A percentile compares a stretch with the other conserved stretches of the same genome.
Conservation (phyloP, 2,329 filamentous ascomycete genomes). For the Didymella glomerata region DNA sequence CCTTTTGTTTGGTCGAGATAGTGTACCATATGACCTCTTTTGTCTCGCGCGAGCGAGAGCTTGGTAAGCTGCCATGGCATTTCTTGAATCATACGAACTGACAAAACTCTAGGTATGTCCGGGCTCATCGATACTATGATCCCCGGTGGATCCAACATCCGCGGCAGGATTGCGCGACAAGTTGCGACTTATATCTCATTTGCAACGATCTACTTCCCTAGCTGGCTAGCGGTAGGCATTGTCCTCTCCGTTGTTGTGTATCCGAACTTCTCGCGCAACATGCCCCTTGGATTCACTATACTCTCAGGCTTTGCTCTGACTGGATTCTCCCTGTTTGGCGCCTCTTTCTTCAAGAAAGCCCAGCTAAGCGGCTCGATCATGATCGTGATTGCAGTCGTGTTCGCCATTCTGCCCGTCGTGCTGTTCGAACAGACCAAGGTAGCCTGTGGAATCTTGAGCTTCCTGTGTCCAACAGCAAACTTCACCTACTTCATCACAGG, state of each 20-base stretch:
- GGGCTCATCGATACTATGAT: conserved; percentile 41
- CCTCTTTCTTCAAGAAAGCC: conserved; percentile 39
- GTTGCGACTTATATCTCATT: conserved; percentile 37
- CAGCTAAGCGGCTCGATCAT: conserved; percentile 39
- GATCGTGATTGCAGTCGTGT: conserved; percentile 31
- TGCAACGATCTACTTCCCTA: conserved; percentile 38
- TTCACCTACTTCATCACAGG: conserved; percentile 40
- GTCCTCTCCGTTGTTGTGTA: conserved; percentile 32
- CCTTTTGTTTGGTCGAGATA: conserved; percentile 31
- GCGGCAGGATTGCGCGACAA: conserved; percentile 31
- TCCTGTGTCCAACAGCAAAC: conserved; percentile 35
- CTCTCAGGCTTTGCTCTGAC: conserved; percentile 34
- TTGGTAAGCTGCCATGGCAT: conserved; percentile 19
- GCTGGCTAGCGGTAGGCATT: conserved; percentile 36
- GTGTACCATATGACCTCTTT: conserved; percentile 40
- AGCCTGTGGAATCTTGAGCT: conserved; percentile 26
- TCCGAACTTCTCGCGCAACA: conserved; percentile 25
- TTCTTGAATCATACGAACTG: neutral
- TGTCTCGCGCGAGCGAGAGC: conserved; percentile 35
- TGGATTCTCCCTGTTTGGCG: conserved; percentile 36
- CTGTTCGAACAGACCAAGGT: conserved; percentile 25
- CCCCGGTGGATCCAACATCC: conserved; percentile 30
- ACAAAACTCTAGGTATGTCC: conserved; percentile 25
- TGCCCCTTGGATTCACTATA: conserved; percentile 34
- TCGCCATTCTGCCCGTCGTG: conserved; percentile 33